Evolutionary conservation across 805 yeast species (phyloP).

Genomic region (Blastobotrys terrestris): DNA sequence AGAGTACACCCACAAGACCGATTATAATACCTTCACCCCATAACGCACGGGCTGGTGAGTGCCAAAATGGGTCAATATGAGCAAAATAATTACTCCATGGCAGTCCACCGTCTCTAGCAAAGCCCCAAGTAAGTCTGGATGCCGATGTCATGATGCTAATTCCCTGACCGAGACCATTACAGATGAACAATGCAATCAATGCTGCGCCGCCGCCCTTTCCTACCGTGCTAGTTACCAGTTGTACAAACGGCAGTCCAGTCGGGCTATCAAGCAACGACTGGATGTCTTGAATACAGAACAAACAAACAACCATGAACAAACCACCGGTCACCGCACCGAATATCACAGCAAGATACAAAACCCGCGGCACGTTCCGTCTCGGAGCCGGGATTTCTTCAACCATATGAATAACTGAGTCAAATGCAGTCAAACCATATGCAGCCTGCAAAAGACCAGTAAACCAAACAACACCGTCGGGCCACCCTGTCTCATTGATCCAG

Average conservation of each 20-base stretch:
- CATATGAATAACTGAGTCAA: slow-evolving; percentile 72
- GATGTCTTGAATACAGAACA: slow-evolving; percentile 65
- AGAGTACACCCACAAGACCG: slow-evolving; percentile 52
- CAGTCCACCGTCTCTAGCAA: slow-evolving; percentile 78
- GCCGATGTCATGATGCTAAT: slow-evolving; percentile 76
- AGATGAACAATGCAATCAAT: slow-evolving; percentile 56
- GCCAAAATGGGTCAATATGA: slow-evolving; percentile 51
- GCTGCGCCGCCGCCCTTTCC: slow-evolving; percentile 64
- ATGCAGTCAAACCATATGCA: slow-evolving; percentile 72
- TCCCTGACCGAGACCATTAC: slow-evolving; percentile 69
- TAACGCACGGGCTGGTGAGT: slow-evolving; percentile 67
- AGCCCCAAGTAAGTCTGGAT: slow-evolving; percentile 71
- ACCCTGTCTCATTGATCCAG: slow-evolving; percentile 44
- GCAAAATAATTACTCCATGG: slow-evolving; percentile 63
- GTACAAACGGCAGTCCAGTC: slow-evolving; percentile 56
- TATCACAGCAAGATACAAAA: slow-evolving; percentile 57
- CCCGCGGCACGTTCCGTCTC: slow-evolving; percentile 65
- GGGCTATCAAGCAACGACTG: slow-evolving; percentile 64
- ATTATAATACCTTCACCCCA: slow-evolving; percentile 57
- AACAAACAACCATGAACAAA: slow-evolving; percentile 62
- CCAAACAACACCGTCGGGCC: slow-evolving; percentile 66
- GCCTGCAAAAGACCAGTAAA: slow-evolving; percentile 73
- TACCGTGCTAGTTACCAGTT: slow-evolving; percentile 47
- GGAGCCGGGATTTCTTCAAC: slow-evolving; percentile 76
- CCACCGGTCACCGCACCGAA: slow-evolving; percentile 62